Base-by-base conservation (phyloP, 345 rosid species). In the Citropsis articulata region DNA sequence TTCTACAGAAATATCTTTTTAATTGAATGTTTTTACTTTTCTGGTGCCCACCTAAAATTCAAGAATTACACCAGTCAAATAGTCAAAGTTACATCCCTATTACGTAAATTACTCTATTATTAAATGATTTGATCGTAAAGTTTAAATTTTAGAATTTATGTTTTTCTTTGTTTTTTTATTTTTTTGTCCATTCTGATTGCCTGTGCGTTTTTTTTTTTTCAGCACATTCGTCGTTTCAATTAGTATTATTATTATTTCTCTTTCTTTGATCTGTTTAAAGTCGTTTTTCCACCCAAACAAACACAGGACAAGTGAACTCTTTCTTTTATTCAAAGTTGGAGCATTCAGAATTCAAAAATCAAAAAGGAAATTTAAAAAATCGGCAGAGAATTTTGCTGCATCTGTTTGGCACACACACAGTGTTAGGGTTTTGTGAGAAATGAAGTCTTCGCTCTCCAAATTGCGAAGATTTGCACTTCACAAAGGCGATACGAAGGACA, bases 371-470 rank as follows among this genome's bases (percentile, higher is more conserved):
- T 1, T 19, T 33, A 28, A 64, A 31, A 4, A 31, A 66, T 21
- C 21, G 22, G 27, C 45, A 22, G 69, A 35, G 16, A 35, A 66
- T n/a, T 35, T 27, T 40, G 45, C 69, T 42, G 25, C 35, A 36
- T 61, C 70, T 72, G 13, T 27, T 70, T n/a, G 61, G 24, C 69
- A 14, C 2, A 2, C 16, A 19, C 61, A 21, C 36, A 50, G 81
- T 57, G 67, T 85, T 91, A 86, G 93, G 91, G 84, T 76, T 85
- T 73, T 66, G 72, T 21, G 28, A 69, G 85, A 81, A 82, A 96
- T 96, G 99, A 96, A 88, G 88, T 86, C 97, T 76, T 85, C 93
- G 70, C 78, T 94, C 28, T 85, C 77, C 50, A 94, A 89, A 89
- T 81, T 96, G 56, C 87, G 83, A 82, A 90, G 88, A 82, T 89